Evolutionary conservation across 495 filamentous ascomycete species (phyloP), one percentile per base, ranked within the genome.

Genomic region (Collariella sp.): DNA sequence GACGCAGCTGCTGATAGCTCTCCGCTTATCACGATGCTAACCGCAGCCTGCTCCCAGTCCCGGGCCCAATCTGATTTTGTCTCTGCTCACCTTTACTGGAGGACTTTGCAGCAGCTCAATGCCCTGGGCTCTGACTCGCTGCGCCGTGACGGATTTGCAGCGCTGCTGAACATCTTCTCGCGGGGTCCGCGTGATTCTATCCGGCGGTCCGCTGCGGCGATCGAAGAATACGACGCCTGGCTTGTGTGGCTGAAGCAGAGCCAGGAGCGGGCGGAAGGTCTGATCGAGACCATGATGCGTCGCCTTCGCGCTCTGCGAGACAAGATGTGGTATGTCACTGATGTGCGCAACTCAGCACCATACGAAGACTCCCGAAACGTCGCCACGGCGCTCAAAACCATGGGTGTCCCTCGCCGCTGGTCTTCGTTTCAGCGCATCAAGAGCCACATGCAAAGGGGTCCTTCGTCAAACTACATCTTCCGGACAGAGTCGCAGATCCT

Each of bases 271-370:
- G 82, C 83, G 46, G 84, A 87, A 65, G 72, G 75, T 12, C 72
- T 75, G 1, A 81, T 85, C 52, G 82, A 86, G 43, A 72, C 74
- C 19, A 84, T 87, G 83, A 84, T 86, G 74, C 74, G 73, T 51
- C 78, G 78, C 13, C 68, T 85, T 15, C 83, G 83, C 49, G 79
- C 83, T 20, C 71, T 91, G 18, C 79, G 93, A 39, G 86, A 94
- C 67, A 97, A 97, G 76, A 95, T 96, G 88, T 98, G 93, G 93
- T 98, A 95, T 67, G 87, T 93, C 59, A 95, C 91, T 6, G 93
- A 97, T 67, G 93, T 97, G 40, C 84, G 86, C 51, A 91, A 95
- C 62, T 96, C 91, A 16, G 88, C 82, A 39, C 79, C 82, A 2
- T 98, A 96, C 62, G 91, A 95, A 54, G 87, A 94, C 66, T 89